These are phyloP conservation scores for Sporothrix variecibatus DNA, from an alignment of 2,329 filamentous ascomycete genomes.

Conservation along the genomic window DNA sequence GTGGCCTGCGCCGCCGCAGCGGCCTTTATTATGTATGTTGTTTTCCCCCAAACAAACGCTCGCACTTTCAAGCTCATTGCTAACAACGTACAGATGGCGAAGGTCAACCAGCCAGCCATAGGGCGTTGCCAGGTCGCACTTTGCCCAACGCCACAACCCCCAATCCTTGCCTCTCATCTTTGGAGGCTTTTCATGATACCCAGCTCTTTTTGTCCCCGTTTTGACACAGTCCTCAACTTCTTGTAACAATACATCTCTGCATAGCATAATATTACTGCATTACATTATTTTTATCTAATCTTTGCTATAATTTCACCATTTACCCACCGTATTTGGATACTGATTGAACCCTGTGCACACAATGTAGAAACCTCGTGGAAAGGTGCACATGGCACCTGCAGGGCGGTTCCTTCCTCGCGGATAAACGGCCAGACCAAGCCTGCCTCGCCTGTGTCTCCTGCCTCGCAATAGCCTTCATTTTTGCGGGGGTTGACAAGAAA, in stretches of 20 bases:
- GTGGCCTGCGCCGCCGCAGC: constrained; percentile 64
- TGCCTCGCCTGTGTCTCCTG: neutral
- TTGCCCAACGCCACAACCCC: neutral
- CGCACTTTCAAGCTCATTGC: neutral
- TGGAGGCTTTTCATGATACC: constrained; percentile 24
- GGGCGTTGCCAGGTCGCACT: neutral
- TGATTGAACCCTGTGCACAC: neutral
- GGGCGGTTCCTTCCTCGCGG: neutral
- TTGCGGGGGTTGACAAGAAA: constrained; percentile 6
- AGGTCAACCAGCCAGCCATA: constrained; percentile 29
- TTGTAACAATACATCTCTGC: neutral
- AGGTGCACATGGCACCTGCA: neutral
- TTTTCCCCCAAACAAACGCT: neutral
- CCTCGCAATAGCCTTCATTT: neutral
- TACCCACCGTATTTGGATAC: neutral
- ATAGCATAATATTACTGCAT: neutral
- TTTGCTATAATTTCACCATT: neutral
- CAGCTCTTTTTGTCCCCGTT: constrained; percentile 20
- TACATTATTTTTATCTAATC: neutral
- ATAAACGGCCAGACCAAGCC: constrained; percentile 12
- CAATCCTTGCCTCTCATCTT: neutral
- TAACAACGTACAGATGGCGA: constrained; percentile 29
- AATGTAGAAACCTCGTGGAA: neutral
- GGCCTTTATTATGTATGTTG: constrained; percentile 67
- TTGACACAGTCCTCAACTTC: constrained; percentile 19